Base-by-base conservation (phyloP, 2,329 filamentous ascomycete species). In the Alternaria alternata region DNA sequence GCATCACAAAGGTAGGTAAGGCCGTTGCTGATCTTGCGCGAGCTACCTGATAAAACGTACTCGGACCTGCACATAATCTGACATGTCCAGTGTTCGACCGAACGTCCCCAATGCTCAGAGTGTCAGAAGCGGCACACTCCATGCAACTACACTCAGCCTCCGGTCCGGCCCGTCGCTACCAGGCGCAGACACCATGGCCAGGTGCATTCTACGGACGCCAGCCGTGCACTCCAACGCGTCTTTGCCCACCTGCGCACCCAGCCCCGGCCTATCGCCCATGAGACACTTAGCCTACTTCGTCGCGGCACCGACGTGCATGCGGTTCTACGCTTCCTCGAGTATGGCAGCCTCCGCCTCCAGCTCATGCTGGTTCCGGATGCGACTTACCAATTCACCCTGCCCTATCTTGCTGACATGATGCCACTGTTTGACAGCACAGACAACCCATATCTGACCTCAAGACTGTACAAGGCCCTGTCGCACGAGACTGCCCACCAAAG, bases 211-310 rank as follows among this genome's bases (percentile, higher is more conserved):
- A 0, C 28, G 11, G 26, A n/a, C 7, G 2, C 46, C 39, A 18
- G n/a, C 4, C 24, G 30, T 28, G 32, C 32, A 26, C 30, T 53
- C 48, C 18, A 30, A 18, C 30, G 59, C 30, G 12, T 62, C 53
- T 49, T 58, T 54, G 39, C 48, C 47, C 41, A 62, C 24, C 36
- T 59, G 38, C 51, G 32, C 26, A 43, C 43, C n/a, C 56, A 44
- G 36, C 51, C 49, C 20, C 6, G 7, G 7, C 18, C 36, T 18
- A 42, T 59, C 16, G 49, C 51, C 24, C 30, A 42, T 11, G 9
- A 58, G 14, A 14, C 41, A 18, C 34, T 54, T 16, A 1, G 7
- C n/a, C 56, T 16, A 4, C 39, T 54, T 18, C 49, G 41, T n/a
- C 49, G 4, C 7, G 49, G 49, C n/a, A 39, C 42, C 6, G 42